Evolutionary conservation across 2,329 filamentous ascomycete species (phyloP), one percentile per base, ranked within the genome.

Genomic region (Ophiostoma ips): DNA sequence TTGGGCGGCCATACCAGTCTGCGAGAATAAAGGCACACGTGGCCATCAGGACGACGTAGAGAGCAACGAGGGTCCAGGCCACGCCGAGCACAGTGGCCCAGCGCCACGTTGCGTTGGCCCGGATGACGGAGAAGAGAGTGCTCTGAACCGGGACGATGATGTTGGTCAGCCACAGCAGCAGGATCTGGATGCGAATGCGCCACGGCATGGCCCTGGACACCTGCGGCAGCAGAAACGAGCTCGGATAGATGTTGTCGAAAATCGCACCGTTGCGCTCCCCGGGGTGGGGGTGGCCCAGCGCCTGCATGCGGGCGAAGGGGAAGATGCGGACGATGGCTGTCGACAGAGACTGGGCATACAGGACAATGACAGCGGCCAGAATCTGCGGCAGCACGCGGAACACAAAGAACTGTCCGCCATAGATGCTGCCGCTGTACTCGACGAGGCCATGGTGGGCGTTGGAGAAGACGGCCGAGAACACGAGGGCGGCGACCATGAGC

Each of bases 351-450:
- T 94, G 82, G 1, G 86, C 74, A 71, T 86, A 94, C 7, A 95
- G 63, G 43, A 92, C 71, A 34, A 94, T 67, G 12, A 82, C 56
- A 18, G 79, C 79, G 0, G 81, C 86, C 13, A 94, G 61, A 0
- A 94, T 68, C 51, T 88, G 87, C 2, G 90, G 89, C 1, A 95
- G 68, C 55, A 94, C 86, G 54, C 87, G 77, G 63, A 94, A 92
- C 44, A 94, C 65, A 62, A 95, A 95, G 65, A 94, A 95, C 56
- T 81, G 74, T 9, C 73, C 73, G 46, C 82, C 83, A 53, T 84
- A 83, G 51, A 87, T 82, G 30, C 67, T 71, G 43, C 73, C 73
- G 33, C 69, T 68, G 62, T 89, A 95, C 3, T 72, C 65, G 60
- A 76, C 79, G 12, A 95, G 67, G 1, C 87, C 87, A 10, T 71